Evolutionary conservation across 768 basidiomycete species (phyloP), one percentile per base, ranked within the genome.

Genomic region (Mrakia blollopis): DNA sequence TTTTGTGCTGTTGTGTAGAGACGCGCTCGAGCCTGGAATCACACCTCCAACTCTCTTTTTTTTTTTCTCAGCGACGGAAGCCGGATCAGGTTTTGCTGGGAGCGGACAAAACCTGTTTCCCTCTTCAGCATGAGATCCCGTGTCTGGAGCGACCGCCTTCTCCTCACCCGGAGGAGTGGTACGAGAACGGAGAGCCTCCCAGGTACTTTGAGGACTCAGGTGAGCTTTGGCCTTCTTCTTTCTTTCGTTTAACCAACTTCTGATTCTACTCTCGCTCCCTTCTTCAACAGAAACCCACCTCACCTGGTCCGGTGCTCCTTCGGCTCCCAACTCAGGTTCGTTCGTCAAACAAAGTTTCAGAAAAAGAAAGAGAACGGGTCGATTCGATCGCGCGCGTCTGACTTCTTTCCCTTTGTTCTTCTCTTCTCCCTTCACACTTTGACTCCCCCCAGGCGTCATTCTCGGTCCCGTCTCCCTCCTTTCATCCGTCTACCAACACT

Each of bases 61-160:
- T 23, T 13, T 23, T 23, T 8, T 8, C 54, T 54, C 23, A 57
- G n/a, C n/a, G 37, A n/a, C n/a, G 37, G 39, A 69, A 44, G 32
- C 39, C 39, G 10, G 44, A 69, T 25, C 68, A 69, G 7, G 37
- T 69, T 28, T 13, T 69, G n/a, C 37, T 69, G 14, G 68, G 68
- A n/a, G 68, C 68, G 21, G 68, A 69, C 37, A 69, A 69, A 14
- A 69, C 47, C 25, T 69, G 68, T 39, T 69, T 39, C 39, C 68
- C 68, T 35, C 39, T 50, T 41, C 68, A 39, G 23, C 68, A 39
- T n/a, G 68, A 69, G 39, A 39, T 69, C 6, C 68, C 68, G 3
- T 69, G 68, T 37, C 68, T 69, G 10, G n/a, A 69, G 14, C 39
- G 37, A 39, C 68, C 39, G 44, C 30, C n/a, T 18, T 35, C 18